Evolutionary conservation across 2,329 filamentous ascomycete genomes (phyloP), one percentile per base, ranked within the genome.

Genomic region (Penicillium decumbens): DNA sequence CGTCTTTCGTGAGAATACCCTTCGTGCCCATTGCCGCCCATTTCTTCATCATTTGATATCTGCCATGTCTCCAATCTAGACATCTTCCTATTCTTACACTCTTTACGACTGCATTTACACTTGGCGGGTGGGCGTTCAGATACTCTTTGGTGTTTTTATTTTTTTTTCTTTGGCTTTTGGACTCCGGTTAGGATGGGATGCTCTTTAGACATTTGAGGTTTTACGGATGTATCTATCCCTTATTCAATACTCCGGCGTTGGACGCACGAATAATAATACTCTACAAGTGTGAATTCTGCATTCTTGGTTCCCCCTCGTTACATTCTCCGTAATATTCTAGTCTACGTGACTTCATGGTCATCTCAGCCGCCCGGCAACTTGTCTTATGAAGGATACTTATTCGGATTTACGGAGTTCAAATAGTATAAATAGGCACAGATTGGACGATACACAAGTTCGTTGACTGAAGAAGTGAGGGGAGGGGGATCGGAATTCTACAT

Each of bases 1-100:
- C 47, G 53, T 55, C 25, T 47, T 48, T 25, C 44, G 43, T 53
- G 49, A 56, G 45, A 55, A 58, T 58, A 59, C 55, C 53, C 47
- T 51, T 53, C 44, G 46, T 51, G 53, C 35, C 41, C 27, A 13
- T 9, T 27, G 24, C 51, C 35, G 25, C 32, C 40, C 10, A 13
- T 41, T 39, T 43, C 12, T 28, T n/a, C 20, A n/a, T 32, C 30
- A 38, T 45, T 42, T 33, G 23, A 29, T 43, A 13, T 47, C 27
- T 27, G 27, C 37, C 35, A 44, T 41, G 43, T 45, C 23, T 27
- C 4, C 28, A n/a, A 32, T 27, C 15, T 41, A 48, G 37, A 41
- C 28, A 43, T 47, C 28, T 43, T 39, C 32, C 20, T 41, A 35
- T 30, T 47, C 38, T 13, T 30, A 50, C 42, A 41, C 40, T 50